Evolutionary conservation across 805 yeast species (phyloP).

Genomic region (Saturnispora besseyi): DNA sequence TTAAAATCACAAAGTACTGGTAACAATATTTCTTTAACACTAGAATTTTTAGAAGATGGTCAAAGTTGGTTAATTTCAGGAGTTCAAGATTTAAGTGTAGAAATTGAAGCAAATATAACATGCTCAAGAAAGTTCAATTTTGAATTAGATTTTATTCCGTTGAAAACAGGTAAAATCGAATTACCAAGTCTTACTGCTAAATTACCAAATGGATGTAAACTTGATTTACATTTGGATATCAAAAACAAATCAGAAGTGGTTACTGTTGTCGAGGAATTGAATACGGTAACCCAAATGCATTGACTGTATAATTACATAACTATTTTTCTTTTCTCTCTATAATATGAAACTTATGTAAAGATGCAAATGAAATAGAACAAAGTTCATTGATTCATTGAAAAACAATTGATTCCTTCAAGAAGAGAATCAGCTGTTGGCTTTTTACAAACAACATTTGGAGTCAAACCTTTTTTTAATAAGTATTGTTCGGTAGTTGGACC

Average conservation of each 20-base stretch:
- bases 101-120: slow-evolving; percentile 15
- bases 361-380: not conserved
- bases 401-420: slow-evolving; percentile 29
- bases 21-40: slow-evolving; percentile 15
- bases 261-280: slow-evolving; percentile 61
- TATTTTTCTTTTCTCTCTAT: not conserved
- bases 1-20: slow-evolving; percentile 9
- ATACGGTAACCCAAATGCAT: slow-evolving; percentile 52
- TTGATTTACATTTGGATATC: slow-evolving; percentile 53
- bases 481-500: slow-evolving; percentile 86
- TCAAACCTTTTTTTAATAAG: slow-evolving; percentile 41
- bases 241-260: slow-evolving; percentile 61
- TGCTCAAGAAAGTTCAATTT: slow-evolving; percentile 16
- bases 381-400: not conserved
- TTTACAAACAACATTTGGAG: slow-evolving; percentile 54
- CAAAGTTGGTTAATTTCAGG: slow-evolving; percentile 75
- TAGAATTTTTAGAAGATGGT: slow-evolving; percentile 34
- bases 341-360: not conserved
- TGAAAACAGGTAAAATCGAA: slow-evolving; percentile 62
- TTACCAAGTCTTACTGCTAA: slow-evolving; percentile 55
- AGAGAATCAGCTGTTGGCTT: slow-evolving; percentile 66
- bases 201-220: slow-evolving; percentile 22
- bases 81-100: slow-evolving; percentile 40
- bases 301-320: slow-evolving; percentile 18
- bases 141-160: slow-evolving; percentile 54